phyloP scores from a whole-genome alignment of 495 filamentous ascomycete species.

The Letharia columbiana region DNA sequence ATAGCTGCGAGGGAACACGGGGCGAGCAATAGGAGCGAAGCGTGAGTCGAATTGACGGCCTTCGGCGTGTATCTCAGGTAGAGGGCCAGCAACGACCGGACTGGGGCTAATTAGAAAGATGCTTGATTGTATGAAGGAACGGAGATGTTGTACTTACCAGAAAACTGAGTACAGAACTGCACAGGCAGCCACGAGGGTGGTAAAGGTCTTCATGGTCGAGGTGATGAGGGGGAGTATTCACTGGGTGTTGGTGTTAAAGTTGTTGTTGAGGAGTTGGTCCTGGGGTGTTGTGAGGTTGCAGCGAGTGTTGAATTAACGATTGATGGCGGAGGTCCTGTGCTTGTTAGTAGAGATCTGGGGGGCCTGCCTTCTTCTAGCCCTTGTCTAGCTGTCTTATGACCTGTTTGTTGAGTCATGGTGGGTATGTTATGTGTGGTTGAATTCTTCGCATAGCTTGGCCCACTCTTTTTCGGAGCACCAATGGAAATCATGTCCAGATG shows the following conservation, averaged over 20 bases:
- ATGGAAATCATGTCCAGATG: slow-evolving; percentile 3
- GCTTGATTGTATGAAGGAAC: neutral
- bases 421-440: neutral
- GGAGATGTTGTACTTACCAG: slow-evolving; percentile 12
- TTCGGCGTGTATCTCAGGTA: slow-evolving; percentile 20
- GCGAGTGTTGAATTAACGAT: slow-evolving; percentile 1
- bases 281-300: neutral
- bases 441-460: slow-evolving; percentile 8
- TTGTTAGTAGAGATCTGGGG: slow-evolving; percentile 4
- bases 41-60: slow-evolving; percentile 19
- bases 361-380: neutral
- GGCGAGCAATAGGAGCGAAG: slow-evolving; percentile 20
- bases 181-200: slow-evolving; percentile 17
- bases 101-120: slow-evolving; percentile 9
- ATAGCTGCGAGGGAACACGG: slow-evolving; percentile 18
- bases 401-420: neutral
- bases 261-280: neutral
- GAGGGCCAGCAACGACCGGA: slow-evolving; percentile 11
- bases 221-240: neutral
- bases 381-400: neutral
- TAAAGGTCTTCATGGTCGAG: slow-evolving; percentile 18
- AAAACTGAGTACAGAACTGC: slow-evolving; percentile 19
- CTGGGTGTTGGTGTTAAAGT: neutral
- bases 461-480: neutral
- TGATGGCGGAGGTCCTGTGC: neutral